Conservation (phyloP, 257 asterid genomes). For the Solanum paucissectum region DNA sequence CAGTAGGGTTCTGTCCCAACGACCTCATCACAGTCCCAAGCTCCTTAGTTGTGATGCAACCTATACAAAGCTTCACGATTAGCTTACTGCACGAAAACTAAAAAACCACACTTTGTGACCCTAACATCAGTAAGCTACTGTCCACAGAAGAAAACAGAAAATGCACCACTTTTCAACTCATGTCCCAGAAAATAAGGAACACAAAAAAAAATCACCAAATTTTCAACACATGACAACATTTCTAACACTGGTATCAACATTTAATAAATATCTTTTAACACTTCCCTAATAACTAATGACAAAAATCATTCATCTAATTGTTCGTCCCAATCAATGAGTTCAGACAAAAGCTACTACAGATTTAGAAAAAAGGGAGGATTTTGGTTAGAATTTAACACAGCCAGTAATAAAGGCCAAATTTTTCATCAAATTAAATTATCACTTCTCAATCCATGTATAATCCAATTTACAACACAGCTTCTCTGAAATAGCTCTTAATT, state of each 20-base stretch:
- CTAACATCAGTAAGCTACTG: background rate
- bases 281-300: background rate
- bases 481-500: background rate
- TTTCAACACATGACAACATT: background rate
- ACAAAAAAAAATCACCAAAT: background rate
- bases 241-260: background rate
- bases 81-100: background rate
- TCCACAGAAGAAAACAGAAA: background rate
- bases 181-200: too few relatives aligned
- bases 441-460: background rate
- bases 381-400: background rate
- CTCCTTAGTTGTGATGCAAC: slow-evolving; percentile 67
- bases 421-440: background rate
- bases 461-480: background rate
- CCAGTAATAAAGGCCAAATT: background rate
- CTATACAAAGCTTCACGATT: slow-evolving; percentile 7
- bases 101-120: background rate
- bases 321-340: background rate
- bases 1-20: slow-evolving; percentile 56
- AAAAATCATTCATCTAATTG: background rate
- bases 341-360: background rate
- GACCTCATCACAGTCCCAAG: slow-evolving; percentile 67
- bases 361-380: background rate
- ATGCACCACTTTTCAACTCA: background rate
- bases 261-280: background rate